Evolutionary conservation across 371 early-diverging fungal genomes (phyloP), one percentile per base, ranked within the genome.

Genomic region (Nematocida ausubeli): DNA sequence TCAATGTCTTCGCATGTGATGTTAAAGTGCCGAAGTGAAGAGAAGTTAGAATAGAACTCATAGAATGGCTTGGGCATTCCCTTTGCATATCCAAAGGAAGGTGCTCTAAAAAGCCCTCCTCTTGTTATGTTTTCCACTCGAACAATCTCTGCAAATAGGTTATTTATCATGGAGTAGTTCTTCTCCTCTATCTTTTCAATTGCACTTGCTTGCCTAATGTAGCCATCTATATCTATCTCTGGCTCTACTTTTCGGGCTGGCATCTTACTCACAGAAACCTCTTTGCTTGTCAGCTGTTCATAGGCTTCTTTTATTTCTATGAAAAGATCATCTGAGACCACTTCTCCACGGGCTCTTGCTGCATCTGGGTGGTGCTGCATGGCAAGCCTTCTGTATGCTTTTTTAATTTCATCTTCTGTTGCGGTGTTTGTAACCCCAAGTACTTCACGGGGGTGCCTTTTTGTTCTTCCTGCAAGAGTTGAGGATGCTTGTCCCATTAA

Each of bases 371-470:
- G 98, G 87, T 91, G 92, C 78, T 90, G 90, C 71, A 93, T 88
- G 34, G 95, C 95, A 42, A 93, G 82, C 89, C 93, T 94, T 82
- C 93, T 88, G 85, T 95, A 98, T 22, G 97, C 92, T 83, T 93
- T 94, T 85, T 94, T 95, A 70, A 98, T 91, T 66, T 95, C 92
- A 4, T 83, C 86, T 19, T 92, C 92, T 1, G 89, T 86, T 39
- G 92, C 92, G 19, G 86, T 82, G 85, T 91, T 92, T n/a, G 89
- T 87, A 28, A 96, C 83, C 0, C 91, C 91, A 19, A 98, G 87
- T n/a, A 95, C 89, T 37, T 78, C 70, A 22, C 81, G 51, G 50
- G 83, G 65, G 63, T 57, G 0, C 64, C 66, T 69, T 75, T 34
- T 39, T 82, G 57, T 57, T 40, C 68, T 37, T 58, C 69, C 34